Percentiles rank a stretch among this genome's conserved stretches.
Evolutionary conservation across 352 stramenopile species (phyloP).

Genomic region (Globisporangium perplexum): DNA sequence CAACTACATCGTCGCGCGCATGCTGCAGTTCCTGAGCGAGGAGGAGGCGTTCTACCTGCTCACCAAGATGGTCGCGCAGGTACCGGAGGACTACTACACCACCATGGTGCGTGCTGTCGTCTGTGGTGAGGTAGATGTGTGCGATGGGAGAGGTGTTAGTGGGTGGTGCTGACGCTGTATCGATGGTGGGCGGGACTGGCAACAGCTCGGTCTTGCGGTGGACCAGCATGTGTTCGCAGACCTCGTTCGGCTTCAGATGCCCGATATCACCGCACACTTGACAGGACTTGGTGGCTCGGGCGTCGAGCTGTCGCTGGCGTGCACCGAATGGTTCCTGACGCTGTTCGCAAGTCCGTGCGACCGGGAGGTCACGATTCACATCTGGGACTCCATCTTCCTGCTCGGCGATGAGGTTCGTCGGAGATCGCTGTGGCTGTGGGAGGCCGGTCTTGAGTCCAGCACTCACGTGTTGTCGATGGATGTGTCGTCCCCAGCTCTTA

Average conservation of each 20-base stretch:
- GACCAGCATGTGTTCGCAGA: constrained; percentile 87
- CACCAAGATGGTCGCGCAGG: constrained; percentile 64
- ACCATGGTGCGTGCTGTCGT: constrained; percentile 56
- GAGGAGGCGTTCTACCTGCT: constrained; percentile 84
- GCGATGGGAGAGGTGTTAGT: not conserved
- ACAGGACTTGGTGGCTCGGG: constrained; percentile 68
- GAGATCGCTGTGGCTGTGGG: not conserved
- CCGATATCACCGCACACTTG: constrained; percentile 59
- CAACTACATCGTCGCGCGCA: constrained; percentile 82
- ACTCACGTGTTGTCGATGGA: not conserved
- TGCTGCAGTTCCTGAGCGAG: constrained; percentile 62
- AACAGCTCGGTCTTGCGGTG: constrained; percentile 71
- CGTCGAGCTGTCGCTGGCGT: constrained; percentile 82
- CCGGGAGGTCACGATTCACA: constrained; percentile 61
- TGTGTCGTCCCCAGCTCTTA: constrained; percentile 36
- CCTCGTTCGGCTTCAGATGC: constrained; percentile 70
- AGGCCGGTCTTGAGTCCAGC: not conserved
- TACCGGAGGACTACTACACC: constrained; percentile 86
- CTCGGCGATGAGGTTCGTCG: constrained; percentile 64
- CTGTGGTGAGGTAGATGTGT: not conserved
- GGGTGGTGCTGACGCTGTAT: not conserved
- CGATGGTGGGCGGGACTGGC: not conserved
- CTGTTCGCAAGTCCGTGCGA: constrained; percentile 80
- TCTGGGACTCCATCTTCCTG: constrained; percentile 85
- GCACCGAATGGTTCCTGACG: constrained; percentile 87